Percentiles rank a stretch among this genome's conserved stretches.
Evolutionary conservation across 495 filamentous ascomycete species (phyloP).

Genomic region (Hypoxylon cercidicola): DNA sequence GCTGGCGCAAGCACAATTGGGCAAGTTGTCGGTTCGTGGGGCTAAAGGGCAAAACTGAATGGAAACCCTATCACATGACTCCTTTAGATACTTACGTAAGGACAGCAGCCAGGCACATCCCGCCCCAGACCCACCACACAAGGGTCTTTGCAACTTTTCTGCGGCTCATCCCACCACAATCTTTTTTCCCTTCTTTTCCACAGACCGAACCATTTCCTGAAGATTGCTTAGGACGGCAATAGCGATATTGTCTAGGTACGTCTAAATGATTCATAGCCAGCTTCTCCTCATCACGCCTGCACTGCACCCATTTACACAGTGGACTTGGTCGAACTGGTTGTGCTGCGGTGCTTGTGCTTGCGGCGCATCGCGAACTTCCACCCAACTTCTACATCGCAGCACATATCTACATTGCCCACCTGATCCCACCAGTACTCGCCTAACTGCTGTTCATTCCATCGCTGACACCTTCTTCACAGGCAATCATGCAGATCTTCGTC

Average conservation of each 20-base stretch:
- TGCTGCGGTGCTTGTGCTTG: no score
- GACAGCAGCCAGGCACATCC: neutral
- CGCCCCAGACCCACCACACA: constrained; percentile 33
- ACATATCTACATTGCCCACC: no score
- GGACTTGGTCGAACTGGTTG: no score
- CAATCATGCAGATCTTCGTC: constrained; percentile 99
- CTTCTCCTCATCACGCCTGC: neutral
- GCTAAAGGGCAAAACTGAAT: constrained; percentile 23
- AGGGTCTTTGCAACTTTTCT: constrained; percentile 16
- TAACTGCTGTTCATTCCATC: constrained; percentile 15
- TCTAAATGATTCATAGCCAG: constrained; percentile 44
- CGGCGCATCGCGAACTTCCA: no score
- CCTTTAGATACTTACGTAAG: neutral
- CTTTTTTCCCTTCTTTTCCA: constrained; percentile 20
- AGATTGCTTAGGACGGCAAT: constrained; percentile 66
- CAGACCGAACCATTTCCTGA: constrained; percentile 52
- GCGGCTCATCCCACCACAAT: constrained; percentile 19
- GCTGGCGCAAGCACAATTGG: neutral
- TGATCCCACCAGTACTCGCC: no score
- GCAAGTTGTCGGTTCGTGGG: neutral
- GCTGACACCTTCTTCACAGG: constrained; percentile 49
- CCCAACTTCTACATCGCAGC: no score
- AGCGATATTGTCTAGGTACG: constrained; percentile 67
- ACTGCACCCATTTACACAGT: no score
- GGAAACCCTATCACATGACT: constrained; percentile 42